Percentiles rank a stretch among this genome's conserved stretches.
Evolutionary conservation across 2,329 filamentous ascomycete genomes (phyloP).

Genomic region (Dendrostoma leiphaemia): DNA sequence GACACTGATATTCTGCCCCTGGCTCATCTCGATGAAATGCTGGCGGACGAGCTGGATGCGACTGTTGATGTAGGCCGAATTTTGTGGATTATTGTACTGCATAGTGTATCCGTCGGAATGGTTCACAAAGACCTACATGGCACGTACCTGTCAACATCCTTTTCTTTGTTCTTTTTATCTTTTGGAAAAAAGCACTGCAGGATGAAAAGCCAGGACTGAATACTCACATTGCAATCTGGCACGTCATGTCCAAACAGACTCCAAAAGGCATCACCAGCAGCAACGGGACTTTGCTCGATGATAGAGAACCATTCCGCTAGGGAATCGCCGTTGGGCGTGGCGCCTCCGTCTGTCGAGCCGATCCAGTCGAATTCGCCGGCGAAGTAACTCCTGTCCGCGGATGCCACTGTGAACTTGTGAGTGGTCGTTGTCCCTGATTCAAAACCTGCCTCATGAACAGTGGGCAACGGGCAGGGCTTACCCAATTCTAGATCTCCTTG

Average conservation of each 20-base stretch:
- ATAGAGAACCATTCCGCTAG: constrained; percentile 39
- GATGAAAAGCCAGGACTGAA: neutral
- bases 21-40: constrained; percentile 41
- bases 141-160: no score
- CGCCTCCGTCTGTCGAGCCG: constrained; percentile 21
- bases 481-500: constrained; percentile 28
- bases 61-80: constrained; percentile 34
- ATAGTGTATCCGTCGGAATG: constrained; percentile 44
- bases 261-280: constrained; percentile 44
- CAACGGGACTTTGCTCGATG: constrained; percentile 36
- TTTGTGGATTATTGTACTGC: constrained; percentile 42
- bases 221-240: constrained; percentile 39
- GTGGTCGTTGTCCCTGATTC: neutral
- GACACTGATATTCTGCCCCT: constrained; percentile 29
- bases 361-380: constrained; percentile 48
- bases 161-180: no score
- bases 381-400: constrained; percentile 41
- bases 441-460: no score
- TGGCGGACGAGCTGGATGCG: constrained; percentile 41
- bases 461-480: no score
- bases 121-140: constrained; percentile 37
- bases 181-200: no score
- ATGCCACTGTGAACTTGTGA: constrained; percentile 25
- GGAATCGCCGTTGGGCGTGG: constrained; percentile 26
- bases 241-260: constrained; percentile 44